Evolutionary conservation across 306 rosid genomes (phyloP).

Genomic region (Hippophae tibetana): DNA sequence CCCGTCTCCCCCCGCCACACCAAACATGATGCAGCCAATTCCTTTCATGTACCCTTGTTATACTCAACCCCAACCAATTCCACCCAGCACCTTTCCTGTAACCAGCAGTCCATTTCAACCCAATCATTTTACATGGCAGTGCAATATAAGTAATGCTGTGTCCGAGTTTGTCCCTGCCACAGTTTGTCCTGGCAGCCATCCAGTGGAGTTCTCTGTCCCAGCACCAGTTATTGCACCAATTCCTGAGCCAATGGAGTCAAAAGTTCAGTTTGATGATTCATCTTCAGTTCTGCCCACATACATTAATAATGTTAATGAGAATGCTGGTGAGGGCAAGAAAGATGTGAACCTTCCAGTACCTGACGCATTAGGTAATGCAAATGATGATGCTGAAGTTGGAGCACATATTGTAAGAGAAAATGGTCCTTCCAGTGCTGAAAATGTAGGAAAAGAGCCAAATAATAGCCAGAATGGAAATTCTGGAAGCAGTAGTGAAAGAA

Average conservation of each 20-base stretch:
- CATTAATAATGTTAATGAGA: slow-evolving; percentile 23
- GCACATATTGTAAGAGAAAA: slow-evolving; percentile 47
- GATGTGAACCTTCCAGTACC: slow-evolving; percentile 31
- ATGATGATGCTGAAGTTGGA: slow-evolving; percentile 31
- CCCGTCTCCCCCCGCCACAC: slow-evolving; percentile 89
- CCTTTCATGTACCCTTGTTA: slow-evolving; percentile 78
- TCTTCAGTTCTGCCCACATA: slow-evolving; percentile 40
- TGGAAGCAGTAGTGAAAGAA: slow-evolving; percentile 30
- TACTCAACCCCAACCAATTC: slow-evolving; percentile 68
- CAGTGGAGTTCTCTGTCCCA: slow-evolving; percentile 63
- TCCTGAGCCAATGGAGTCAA: slow-evolving; percentile 44
- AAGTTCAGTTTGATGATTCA: slow-evolving; percentile 32
- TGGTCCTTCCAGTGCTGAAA: slow-evolving; percentile 36
- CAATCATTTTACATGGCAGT: slow-evolving; percentile 73
- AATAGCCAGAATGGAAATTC: slow-evolving; percentile 23
- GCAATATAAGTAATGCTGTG: slow-evolving; percentile 47
- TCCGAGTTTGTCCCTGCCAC: slow-evolving; percentile 58
- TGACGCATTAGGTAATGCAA: slow-evolving; percentile 25
- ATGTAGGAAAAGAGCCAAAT: slow-evolving; percentile 26
- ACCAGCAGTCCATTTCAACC: slow-evolving; percentile 65
- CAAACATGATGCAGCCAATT: slow-evolving; percentile 83
- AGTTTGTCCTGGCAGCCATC: slow-evolving; percentile 79
- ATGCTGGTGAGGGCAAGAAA: slow-evolving; percentile 32
- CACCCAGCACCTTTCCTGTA: slow-evolving; percentile 61
- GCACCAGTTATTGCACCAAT: slow-evolving; percentile 53